Evolutionary conservation across 139 green algal species (phyloP).

Genomic region (Chlamydomonas urium): DNA sequence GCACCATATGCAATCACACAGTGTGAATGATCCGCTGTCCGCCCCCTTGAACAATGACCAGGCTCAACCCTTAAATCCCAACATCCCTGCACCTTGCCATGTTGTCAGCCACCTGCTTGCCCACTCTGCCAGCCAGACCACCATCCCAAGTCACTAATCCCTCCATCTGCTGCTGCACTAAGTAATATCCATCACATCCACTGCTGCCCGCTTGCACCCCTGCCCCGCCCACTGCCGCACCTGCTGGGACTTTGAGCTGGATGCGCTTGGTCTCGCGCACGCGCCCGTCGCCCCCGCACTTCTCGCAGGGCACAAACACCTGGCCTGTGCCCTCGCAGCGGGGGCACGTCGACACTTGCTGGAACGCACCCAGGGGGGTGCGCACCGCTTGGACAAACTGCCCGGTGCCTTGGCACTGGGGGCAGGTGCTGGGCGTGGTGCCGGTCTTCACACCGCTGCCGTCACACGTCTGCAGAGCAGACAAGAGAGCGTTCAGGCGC

Average conservation of each 20-base stretch:
- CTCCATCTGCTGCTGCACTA: background rate
- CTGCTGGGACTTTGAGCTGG: conserved; percentile 58
- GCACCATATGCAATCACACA: too few species aligned
- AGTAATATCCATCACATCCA: background rate
- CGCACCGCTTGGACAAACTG: conserved; percentile 85
- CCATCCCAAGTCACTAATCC: background rate
- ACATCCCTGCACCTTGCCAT: too few species aligned
- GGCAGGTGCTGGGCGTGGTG: conserved; percentile 76
- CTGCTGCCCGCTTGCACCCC: background rate
- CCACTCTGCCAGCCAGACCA: background rate
- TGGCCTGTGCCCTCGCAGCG: conserved; percentile 77
- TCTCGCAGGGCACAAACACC: conserved; percentile 72
- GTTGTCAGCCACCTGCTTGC: too few species aligned
- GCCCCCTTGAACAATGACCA: too few species aligned
- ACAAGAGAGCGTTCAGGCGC: background rate
- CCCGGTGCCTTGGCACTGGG: conserved; percentile 81
- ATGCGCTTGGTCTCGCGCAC: conserved; percentile 86
- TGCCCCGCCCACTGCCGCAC: background rate
- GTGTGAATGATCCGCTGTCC: too few species aligned
- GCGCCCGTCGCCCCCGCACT: conserved; percentile 87
- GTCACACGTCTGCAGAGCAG: conserved; percentile 54
- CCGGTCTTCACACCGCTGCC: conserved; percentile 81
- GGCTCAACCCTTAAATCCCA: too few species aligned
- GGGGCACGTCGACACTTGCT: conserved; percentile 79
- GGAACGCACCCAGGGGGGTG: conserved; percentile 92